Conservation (phyloP, 1,284 basidiomycete species). For the Heterobasidion annosum region DNA sequence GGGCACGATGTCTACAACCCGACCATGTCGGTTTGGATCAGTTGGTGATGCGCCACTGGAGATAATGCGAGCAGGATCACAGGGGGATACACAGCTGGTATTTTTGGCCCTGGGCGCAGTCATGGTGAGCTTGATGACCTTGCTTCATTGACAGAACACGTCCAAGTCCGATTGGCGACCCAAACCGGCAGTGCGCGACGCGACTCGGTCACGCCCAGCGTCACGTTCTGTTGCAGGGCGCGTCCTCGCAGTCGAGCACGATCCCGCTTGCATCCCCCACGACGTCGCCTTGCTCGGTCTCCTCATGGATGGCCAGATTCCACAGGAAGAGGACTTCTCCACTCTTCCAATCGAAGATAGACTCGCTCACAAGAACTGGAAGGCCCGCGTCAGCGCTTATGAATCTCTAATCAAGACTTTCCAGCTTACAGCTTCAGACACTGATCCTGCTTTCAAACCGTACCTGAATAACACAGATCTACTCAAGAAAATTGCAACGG, state of each 20-base stretch:
- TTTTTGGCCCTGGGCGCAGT: no score
- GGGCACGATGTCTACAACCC: no score
- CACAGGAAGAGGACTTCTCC: slow-evolving; percentile 91
- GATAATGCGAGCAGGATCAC: no score
- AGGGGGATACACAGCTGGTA: no score
- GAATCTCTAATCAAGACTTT: slow-evolving; percentile 83
- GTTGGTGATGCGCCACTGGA: no score
- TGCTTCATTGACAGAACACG: no score
- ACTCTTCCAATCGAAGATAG: slow-evolving; percentile 75
- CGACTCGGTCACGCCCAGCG: not conserved
- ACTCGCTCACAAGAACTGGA: slow-evolving; percentile 95
- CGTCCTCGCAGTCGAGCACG: not conserved
- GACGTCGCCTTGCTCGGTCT: not conserved
- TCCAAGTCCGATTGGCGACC: no score
- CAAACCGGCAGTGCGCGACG: no score
- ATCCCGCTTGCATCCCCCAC: not conserved
- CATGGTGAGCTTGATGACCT: no score
- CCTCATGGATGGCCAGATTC: slow-evolving; percentile 81
- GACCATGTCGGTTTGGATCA: no score
- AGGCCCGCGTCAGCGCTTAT: slow-evolving; percentile 92
- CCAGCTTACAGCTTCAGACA: slow-evolving; percentile 82
- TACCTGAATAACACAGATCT: slow-evolving; percentile 73
- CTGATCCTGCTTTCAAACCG: slow-evolving; percentile 89
- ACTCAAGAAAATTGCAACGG: slow-evolving; percentile 83
- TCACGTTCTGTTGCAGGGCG: not conserved